Base-by-base conservation (phyloP, 164 flowering plant species). In the Brasenia schreberi region DNA sequence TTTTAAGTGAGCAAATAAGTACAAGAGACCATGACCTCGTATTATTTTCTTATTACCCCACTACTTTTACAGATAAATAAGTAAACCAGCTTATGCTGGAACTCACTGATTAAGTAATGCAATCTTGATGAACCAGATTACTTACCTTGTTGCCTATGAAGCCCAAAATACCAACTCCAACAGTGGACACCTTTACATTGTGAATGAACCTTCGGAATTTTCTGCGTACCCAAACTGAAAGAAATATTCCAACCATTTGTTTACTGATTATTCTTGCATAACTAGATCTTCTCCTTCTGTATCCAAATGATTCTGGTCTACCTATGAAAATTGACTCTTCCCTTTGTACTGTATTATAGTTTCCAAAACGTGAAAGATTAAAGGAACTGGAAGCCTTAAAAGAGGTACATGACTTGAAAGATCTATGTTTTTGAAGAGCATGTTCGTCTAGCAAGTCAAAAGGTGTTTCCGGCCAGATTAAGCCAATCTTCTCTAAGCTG, bases 91-190 rank as follows among this genome's bases (percentile, higher is more conserved):
- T 23, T 23, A 23, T 23, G 27, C 27, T 23, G 0, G 27, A 23
- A 0, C 27, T 2, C 27, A 23, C 27, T 23, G 2, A 23, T 23
- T 23, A 23, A 23, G 27, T 23, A 23, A 23, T 23, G 27, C 27
- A 23, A 23, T 23, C 27, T 23, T 23, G 1, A 45, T 45, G 53
- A 45, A 12, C 27, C 53, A 45, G 53, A 45, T 7, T 12, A 45
- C 53, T 45, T 43, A 86, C 98, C 96, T 89, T 92, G 88, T 92
- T 95, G 44, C 99, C 97, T 42, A 90, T 88, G 76, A 85, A 92
- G 70, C 99, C 99, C 97, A 95, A 88, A 19, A 80, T 88, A 76
- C 99, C 99, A 68, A 95, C 97, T 61, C 99, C 97, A 77, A 92
- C 99, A 61, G 94, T 84, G 39, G 96, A 92, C 61, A 95, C 91